Base-by-base conservation (phyloP, 148 eudicot genomes). In the Salicornia ramosissima region DNA sequence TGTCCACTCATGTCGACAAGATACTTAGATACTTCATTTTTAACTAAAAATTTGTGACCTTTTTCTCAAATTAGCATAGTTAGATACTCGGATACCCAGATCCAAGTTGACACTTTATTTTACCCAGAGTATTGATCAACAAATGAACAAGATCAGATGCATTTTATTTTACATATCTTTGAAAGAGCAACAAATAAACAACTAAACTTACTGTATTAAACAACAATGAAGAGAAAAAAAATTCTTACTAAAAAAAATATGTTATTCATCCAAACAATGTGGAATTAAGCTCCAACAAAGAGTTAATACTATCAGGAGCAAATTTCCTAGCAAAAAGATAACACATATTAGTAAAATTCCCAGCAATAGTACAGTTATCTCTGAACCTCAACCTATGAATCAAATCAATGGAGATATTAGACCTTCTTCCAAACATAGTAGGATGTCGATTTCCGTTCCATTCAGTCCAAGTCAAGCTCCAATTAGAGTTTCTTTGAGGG, bases 281-380 rank as follows among this genome's bases (percentile, higher is more conserved):
- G 1, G 67, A 63, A 63, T 29, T 63, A 21, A 63, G 12, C 29
- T 63, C 67, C 50, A 63, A 63, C 67, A 63, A 63, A 26, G 10
- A 19, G 29, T 63, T 36, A 40, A 63, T 40, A 40, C 67, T 63
- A 40, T 63, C 5, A 63, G 67, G 67, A 63, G 67, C 50, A 63
- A 63, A 40, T 25, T 63, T 63, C 18, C 67, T 49, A 40, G 67
- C 67, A 63, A 63, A 63, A 63, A 63, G 67, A 63, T 63, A 63
- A 63, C 67, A 63, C 67, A 63, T 63, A 19, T 40, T 63, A 40
- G 67, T 63, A 63, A 63, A 11, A 21, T 43, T 8, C 18, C 67
- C 67, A 39, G 8, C 50, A 63, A 63, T 63, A 43, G 67, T 63
- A 63, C 67, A 63, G 21, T 63, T 63, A 63, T 63, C 67, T 28